Evolutionary conservation across 1,139 yeast species (phyloP).

Genomic region (Hansenula sp.): DNA sequence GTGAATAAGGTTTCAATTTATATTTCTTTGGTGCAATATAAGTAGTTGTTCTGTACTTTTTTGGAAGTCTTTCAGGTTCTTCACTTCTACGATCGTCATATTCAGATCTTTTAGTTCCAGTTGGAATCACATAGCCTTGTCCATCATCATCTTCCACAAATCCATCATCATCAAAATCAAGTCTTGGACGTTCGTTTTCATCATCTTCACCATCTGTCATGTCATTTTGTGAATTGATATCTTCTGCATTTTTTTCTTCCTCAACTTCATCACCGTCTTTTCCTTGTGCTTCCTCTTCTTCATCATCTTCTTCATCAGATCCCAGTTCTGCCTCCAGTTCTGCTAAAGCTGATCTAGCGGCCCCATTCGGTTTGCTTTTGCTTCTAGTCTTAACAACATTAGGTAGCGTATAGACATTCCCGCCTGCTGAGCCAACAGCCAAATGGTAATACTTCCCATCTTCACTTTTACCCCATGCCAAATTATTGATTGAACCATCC

Average conservation of each 20-base stretch:
- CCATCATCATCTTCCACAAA: slow-evolving; percentile 58
- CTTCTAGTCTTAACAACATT: slow-evolving; percentile 27
- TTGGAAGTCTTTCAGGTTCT: slow-evolving; percentile 1
- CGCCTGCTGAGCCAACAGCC: slow-evolving; percentile 49
- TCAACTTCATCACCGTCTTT: slow-evolving; percentile 26
- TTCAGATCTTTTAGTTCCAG: slow-evolving; percentile 13
- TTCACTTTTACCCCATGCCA: slow-evolving; percentile 27
- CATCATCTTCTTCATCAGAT: slow-evolving; percentile 26
- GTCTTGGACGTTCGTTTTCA: slow-evolving; percentile 16
- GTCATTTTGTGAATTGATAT: slow-evolving; percentile 26
- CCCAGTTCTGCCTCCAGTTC: slow-evolving; percentile 21
- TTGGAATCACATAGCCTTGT: slow-evolving; percentile 39
- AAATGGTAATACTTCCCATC: slow-evolving; percentile 24
- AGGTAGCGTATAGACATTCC: slow-evolving; percentile 40
- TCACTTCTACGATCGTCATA: slow-evolving; percentile 10
- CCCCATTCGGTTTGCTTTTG: slow-evolving; percentile 2
- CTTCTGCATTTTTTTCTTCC: slow-evolving; percentile 26
- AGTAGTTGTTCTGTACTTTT: background rate
- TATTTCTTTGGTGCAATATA: slow-evolving; percentile 7
- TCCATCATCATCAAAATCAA: slow-evolving; percentile 26
- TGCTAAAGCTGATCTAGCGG: slow-evolving; percentile 8
- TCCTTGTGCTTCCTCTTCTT: slow-evolving; percentile 24
- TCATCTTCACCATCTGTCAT: slow-evolving; percentile 20
- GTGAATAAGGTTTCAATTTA: slow-evolving; percentile 39
- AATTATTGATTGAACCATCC: slow-evolving; percentile 25